These are phyloP conservation scores for Aspergillus haitiensis DNA, from an alignment of 495 filamentous ascomycete species.

Conservation along the genomic window DNA sequence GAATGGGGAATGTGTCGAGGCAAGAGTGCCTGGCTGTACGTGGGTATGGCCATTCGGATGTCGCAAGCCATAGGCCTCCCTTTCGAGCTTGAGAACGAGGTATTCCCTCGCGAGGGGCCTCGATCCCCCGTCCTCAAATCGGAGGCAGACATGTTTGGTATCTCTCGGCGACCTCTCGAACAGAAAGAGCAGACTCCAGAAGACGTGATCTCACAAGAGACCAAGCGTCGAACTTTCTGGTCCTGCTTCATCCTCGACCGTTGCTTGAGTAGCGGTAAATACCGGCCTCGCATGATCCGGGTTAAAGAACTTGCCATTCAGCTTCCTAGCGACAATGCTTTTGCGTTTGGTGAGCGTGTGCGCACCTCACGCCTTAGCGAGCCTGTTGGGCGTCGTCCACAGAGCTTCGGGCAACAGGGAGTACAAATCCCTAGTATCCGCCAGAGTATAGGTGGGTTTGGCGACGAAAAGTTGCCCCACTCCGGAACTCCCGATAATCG, in stretches of 20 bases:
- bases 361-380: constrained; percentile 47
- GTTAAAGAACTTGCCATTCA: constrained; percentile 61
- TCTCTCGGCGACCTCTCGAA: constrained; percentile 33
- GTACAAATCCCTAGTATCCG: constrained; percentile 50
- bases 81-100: constrained; percentile 58
- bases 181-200: constrained; percentile 48
- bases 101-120: constrained; percentile 40
- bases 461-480: constrained; percentile 39
- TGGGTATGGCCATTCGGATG: constrained; percentile 73
- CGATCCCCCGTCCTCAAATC: constrained; percentile 41
- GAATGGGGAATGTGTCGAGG: constrained; percentile 83
- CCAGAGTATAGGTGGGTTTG: constrained; percentile 43
- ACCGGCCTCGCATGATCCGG: constrained; percentile 67
- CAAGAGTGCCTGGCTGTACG: constrained; percentile 73
- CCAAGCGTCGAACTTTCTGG: constrained; percentile 80
- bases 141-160: constrained; percentile 48
- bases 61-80: constrained; percentile 71
- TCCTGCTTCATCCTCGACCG: constrained; percentile 83
- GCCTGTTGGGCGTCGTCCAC: constrained; percentile 39
- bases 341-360: constrained; percentile 51
- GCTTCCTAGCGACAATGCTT: constrained; percentile 50
- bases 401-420: constrained; percentile 45
- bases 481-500: constrained; percentile 39
- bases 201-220: constrained; percentile 68
- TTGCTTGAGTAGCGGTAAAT: constrained; percentile 73